Conservation (phyloP, 441 rosid genomes). For the Croton setiger region DNA sequence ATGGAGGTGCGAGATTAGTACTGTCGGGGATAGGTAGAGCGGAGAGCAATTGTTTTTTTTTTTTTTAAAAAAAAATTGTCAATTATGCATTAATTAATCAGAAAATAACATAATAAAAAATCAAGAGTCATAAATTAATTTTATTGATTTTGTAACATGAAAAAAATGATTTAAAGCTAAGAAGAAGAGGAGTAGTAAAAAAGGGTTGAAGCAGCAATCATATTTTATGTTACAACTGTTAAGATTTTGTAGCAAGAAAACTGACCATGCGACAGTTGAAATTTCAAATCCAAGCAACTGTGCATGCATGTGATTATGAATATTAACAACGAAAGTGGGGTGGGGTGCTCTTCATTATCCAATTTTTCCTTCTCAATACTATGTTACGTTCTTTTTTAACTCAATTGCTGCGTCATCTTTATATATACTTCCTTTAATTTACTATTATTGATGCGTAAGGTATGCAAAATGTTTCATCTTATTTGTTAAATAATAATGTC, state of each 20-base stretch:
- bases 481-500: not conserved
- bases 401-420: not conserved
- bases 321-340: too few species aligned
- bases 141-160: too few species aligned
- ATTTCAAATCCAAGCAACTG: not conserved
- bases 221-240: not conserved
- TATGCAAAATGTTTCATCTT: conserved; percentile 1
- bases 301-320: not conserved
- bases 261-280: not conserved
- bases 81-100: too few species aligned
- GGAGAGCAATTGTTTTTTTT: too few species aligned
- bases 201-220: not conserved
- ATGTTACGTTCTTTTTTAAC: not conserved
- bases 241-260: not conserved
- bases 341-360: too few species aligned
- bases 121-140: too few species aligned
- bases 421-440: not conserved
- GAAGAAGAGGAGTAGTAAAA: not conserved
- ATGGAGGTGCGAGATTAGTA: too few species aligned
- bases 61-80: too few species aligned
- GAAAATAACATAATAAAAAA: too few species aligned
- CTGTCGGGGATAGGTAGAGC: too few species aligned
- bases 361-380: too few species aligned
- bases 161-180: too few species aligned
- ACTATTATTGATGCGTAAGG: not conserved